These are phyloP conservation scores for Sphagnum contortum DNA, from an alignment of 225 moss, liverwort and hornwort genomes.

Conservation along the genomic window DNA sequence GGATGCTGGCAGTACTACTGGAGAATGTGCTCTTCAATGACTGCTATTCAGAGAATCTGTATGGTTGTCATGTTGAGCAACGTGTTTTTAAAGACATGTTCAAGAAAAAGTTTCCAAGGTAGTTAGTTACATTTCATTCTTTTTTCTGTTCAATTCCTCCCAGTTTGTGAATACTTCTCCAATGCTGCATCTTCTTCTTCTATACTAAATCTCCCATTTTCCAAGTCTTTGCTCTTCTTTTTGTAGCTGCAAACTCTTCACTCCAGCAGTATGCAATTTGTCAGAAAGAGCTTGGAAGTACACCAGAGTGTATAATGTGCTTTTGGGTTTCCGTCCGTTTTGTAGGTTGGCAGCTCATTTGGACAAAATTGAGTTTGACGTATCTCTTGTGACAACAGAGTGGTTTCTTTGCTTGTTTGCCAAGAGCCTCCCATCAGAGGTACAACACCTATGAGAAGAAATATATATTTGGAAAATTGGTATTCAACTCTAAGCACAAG, in stretches of 20 bases:
- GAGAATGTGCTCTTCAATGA: conserved; percentile 88
- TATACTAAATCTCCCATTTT: background rate
- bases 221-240: background rate
- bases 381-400: conserved; percentile 80
- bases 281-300: background rate
- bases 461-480: background rate
- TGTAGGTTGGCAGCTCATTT: conserved; percentile 73
- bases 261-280: background rate
- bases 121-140: background rate
- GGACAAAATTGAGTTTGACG: conserved; percentile 84
- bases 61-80: conserved; percentile 91
- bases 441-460: conserved; percentile 5
- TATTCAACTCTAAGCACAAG: background rate
- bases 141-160: background rate
- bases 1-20: conserved; percentile 87
- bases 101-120: conserved; percentile 86
- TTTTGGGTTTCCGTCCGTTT: background rate
- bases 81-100: conserved; percentile 89
- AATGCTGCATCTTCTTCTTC: background rate
- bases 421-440: conserved; percentile 93
- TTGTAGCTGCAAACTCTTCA: background rate
- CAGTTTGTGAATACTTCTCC: no score
- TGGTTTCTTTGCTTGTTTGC: conserved; percentile 98
- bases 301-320: background rate
- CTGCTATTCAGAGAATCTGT: conserved; percentile 84